phyloP scores from a whole-genome alignment of 2,329 filamentous ascomycete species.

The Tolypocladium tropicale region DNA sequence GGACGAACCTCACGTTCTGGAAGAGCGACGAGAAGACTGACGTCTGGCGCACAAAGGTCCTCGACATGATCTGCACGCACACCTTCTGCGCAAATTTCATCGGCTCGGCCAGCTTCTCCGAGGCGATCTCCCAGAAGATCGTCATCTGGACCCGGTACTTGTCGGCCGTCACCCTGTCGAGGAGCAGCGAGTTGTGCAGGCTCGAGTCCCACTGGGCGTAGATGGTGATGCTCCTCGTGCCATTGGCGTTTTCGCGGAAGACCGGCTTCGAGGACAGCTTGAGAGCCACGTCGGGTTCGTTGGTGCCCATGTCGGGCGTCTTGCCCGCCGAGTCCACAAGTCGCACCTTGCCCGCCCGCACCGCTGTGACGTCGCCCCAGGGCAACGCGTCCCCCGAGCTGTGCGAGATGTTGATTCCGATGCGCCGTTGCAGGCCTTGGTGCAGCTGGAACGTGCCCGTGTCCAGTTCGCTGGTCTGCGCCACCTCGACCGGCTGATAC shows the following conservation, averaged over 20 bases:
- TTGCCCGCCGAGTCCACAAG: constrained; percentile 80
- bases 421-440: constrained; percentile 82
- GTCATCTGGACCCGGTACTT: constrained; percentile 86
- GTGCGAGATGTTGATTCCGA: constrained; percentile 82
- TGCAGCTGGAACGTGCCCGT: constrained; percentile 90
- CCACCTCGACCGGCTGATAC: constrained; percentile 86
- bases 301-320: constrained; percentile 64
- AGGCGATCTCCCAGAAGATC: constrained; percentile 76
- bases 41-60: constrained; percentile 74
- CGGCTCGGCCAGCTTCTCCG: constrained; percentile 72
- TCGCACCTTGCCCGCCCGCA: constrained; percentile 72
- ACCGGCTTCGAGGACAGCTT: constrained; percentile 69
- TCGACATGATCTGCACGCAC: constrained; percentile 72
- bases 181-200: constrained; percentile 77
- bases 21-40: constrained; percentile 83
- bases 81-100: constrained; percentile 80
- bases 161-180: constrained; percentile 90
- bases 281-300: constrained; percentile 64
- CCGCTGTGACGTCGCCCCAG: constrained; percentile 71
- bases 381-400: constrained; percentile 80
- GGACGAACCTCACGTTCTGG: constrained; percentile 75
- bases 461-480: constrained; percentile 76
- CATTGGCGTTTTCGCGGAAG: constrained; percentile 79
- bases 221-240: constrained; percentile 76
- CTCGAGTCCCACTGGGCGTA: constrained; percentile 97